Base-by-base conservation (phyloP, 345 rosid species). In the Bruguiera sexangula region DNA sequence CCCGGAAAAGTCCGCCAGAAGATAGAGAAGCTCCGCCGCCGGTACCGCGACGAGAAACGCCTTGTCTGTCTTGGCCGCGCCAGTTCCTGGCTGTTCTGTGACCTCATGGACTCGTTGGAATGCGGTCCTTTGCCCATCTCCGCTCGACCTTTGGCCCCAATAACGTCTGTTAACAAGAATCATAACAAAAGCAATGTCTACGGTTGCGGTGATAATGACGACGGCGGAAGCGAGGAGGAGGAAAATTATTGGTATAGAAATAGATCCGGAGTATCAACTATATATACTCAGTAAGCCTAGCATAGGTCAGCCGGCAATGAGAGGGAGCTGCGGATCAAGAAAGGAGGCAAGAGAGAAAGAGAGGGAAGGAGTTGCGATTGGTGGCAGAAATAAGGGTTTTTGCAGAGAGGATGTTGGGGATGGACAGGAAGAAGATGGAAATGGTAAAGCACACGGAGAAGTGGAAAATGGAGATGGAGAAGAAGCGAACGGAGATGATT, bases 21-120 rank as follows among this genome's bases (percentile, higher is more conserved):
- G 88, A 92, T 92, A 82, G 94, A 92, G 85, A 92, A 89, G 84
- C 82, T 92, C 74, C 90, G 94, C 36, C 79, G 84, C 51, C 85
- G 89, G 54, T 83, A 82, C 84, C 82, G 89, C 71, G 62, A 87
- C 1, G 92, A 88, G 79, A 76, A 74, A 34, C 84, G 86, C 39
- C 81, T 81, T 58, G 30, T 74, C 52, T 73, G 75, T 8, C 11
- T 43, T 20, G 70, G 68, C 39, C 77, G 82, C 16, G 59, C 64
- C 0, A 57, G 71, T 36, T 69, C 84, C 19, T 93, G 96, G 94
- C 89, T 80, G 13, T 87, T 76, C 74, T 90, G 82, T 71, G 65
- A 77, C n/a, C 83, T 77, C 67, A 91, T 93, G 96, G 90, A 86
- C 73, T 81, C 87, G 53, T 78, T 93, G 31, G 89, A 89, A 70